Evolutionary conservation across 352 stramenopile genomes (phyloP).

Genomic region (Phytopythium vexans): DNA sequence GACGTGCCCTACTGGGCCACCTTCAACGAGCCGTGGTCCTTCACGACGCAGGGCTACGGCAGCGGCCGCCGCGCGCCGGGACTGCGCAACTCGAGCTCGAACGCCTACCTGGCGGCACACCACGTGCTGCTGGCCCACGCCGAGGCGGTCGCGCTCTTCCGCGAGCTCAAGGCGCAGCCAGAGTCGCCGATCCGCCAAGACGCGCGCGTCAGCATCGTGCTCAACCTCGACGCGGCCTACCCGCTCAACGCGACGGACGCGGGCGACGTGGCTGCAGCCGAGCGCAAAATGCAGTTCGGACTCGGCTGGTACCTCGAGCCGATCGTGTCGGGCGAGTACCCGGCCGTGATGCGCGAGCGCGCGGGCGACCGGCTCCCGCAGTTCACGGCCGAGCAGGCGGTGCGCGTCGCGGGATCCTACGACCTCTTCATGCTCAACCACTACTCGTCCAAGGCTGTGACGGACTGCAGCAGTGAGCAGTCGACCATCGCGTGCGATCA

Average conservation of each 20-base stretch:
- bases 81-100: slow-evolving; percentile 30
- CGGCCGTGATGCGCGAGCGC: slow-evolving; percentile 82
- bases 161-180: slow-evolving; percentile 27
- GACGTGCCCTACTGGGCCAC: slow-evolving; percentile 93
- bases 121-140: slow-evolving; percentile 91
- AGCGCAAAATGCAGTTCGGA: slow-evolving; percentile 87
- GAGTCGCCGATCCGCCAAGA: slow-evolving; percentile 23
- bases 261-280: slow-evolving; percentile 54
- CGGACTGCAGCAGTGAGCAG: slow-evolving; percentile 37
- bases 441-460: slow-evolving; percentile 76
- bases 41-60: slow-evolving; percentile 44
- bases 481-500: slow-evolving; percentile 20
- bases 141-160: slow-evolving; percentile 85
- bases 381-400: slow-evolving; percentile 82
- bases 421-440: slow-evolving; percentile 97
- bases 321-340: slow-evolving; percentile 91
- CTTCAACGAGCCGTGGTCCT: slow-evolving; percentile 92
- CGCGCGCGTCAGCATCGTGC: slow-evolving; percentile 89
- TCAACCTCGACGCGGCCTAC: slow-evolving; percentile 80
- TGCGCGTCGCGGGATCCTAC: slow-evolving; percentile 73
- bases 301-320: slow-evolving; percentile 92
- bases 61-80: slow-evolving; percentile 52
- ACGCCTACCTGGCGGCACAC: slow-evolving; percentile 65
- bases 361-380: slow-evolving; percentile 76
- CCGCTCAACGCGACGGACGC: slow-evolving; percentile 69